Percentiles rank a stretch among this genome's conserved stretches.
Conservation (phyloP, 441 rosid species). For the Populus trichocarpa region DNA sequence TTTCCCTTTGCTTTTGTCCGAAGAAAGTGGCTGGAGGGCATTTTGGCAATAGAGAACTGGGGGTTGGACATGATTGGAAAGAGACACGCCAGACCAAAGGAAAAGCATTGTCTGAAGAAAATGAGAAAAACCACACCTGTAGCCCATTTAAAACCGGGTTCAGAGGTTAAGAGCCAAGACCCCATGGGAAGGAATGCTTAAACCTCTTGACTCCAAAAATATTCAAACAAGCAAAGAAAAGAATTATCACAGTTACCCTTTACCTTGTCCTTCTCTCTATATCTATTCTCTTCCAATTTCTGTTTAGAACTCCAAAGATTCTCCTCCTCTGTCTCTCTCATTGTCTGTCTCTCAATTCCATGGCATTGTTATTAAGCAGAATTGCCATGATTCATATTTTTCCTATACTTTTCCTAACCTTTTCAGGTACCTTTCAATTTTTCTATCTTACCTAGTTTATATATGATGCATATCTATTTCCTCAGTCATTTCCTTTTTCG, state of each 20-base stretch:
- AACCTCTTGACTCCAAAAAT: slow-evolving; percentile 16
- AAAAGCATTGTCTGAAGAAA: slow-evolving; percentile 13
- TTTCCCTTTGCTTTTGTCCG: slow-evolving; percentile 47
- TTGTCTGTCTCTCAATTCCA: slow-evolving; percentile 18
- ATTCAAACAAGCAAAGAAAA: slow-evolving; percentile 62
- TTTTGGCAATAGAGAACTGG: slow-evolving; percentile 11
- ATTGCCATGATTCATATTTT: slow-evolving; percentile 29
- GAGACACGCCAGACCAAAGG: slow-evolving; percentile 18
- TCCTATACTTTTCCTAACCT: slow-evolving; percentile 33
- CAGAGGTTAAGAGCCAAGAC: slow-evolving; percentile 19
- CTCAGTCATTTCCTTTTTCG: neutral
- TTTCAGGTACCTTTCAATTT: slow-evolving; percentile 45
- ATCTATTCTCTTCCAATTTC: slow-evolving; percentile 21
- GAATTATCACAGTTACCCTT: slow-evolving; percentile 30
- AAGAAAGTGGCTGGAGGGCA: slow-evolving; percentile 45
- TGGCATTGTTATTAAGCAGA: slow-evolving; percentile 32
- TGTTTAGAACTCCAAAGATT: neutral
- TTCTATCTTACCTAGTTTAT: neutral
- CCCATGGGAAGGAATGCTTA: slow-evolving; percentile 27
- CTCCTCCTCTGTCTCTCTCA: neutral
- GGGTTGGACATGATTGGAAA: slow-evolving; percentile 28
- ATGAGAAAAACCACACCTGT: slow-evolving; percentile 3
- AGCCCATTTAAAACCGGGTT: slow-evolving; percentile 17
- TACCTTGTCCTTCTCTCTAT: slow-evolving; percentile 20
- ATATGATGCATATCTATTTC: neutral